phyloP scores from a whole-genome alignment of 345 rosid species.

The Gossypium raimondii region DNA sequence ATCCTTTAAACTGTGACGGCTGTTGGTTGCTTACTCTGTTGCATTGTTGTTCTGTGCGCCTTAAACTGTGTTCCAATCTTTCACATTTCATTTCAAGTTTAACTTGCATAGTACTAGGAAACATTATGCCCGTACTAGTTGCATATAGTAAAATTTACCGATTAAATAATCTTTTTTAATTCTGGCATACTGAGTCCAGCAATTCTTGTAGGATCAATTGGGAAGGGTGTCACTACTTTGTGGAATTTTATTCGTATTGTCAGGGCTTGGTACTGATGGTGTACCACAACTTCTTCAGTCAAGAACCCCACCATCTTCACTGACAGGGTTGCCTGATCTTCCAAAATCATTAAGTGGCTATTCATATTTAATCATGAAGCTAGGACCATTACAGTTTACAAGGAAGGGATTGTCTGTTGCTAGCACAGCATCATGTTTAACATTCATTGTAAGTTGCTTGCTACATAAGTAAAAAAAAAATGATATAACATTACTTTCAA shows the following conservation, averaged over 20 bases:
- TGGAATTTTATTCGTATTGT: constrained; percentile 65
- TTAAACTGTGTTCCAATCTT: background rate
- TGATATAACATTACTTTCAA: background rate
- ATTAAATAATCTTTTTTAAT: background rate
- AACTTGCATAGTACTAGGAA: background rate
- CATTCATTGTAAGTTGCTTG: constrained; percentile 61
- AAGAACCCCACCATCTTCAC: constrained; percentile 74
- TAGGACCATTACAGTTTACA: constrained; percentile 83
- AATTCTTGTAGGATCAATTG: constrained; percentile 68
- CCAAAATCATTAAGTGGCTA: constrained; percentile 72
- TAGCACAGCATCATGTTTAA: constrained; percentile 91
- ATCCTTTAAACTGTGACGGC: background rate
- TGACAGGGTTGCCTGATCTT: constrained; percentile 64
- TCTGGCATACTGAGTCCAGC: constrained; percentile 14
- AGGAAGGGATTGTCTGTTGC: constrained; percentile 93
- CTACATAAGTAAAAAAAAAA: background rate
- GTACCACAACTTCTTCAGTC: constrained; percentile 73
- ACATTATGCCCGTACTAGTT: background rate
- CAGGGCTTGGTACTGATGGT: constrained; percentile 90
- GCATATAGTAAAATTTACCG: background rate
- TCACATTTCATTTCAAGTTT: background rate
- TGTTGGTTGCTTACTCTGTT: background rate
- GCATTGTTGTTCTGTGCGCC: background rate
- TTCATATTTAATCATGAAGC: constrained; percentile 69
- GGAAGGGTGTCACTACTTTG: constrained; percentile 87